Evolutionary conservation across 495 filamentous ascomycete genomes (phyloP), one percentile per base, ranked within the genome.

Genomic region (Penicillium lividum): DNA sequence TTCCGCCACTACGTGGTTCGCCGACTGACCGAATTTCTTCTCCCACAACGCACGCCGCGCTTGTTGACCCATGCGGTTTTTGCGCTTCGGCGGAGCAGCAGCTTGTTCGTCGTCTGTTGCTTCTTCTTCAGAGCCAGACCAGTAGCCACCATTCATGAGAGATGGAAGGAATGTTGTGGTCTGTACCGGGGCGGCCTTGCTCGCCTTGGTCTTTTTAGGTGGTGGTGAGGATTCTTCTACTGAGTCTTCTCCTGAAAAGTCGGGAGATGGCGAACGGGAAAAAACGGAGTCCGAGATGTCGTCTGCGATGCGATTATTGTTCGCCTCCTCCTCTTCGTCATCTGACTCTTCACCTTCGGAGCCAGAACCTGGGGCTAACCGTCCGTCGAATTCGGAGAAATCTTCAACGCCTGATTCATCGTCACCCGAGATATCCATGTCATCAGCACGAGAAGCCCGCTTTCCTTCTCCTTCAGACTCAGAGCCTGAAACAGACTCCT

Each of bases 1-100:
- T 50, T 74, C 59, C 11, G 72, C 53, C 54, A 82, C 78, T 1
- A 93, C 60, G 68, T 96, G 92, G 40, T 91, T 91, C 13, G 92
- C 92, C 34, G 81, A 78, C 2, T 78, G 71, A 3, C 91, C 91
- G 65, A 80, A 97, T 68, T 96, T 97, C 78, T 96, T 93, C 78
- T 97, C 93, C 88, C 88, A 92, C 50, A 97, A 80, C 8, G 86
- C 83, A 38, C 90, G 88, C 11, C 94, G 85, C 7, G 90, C 93
- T 54, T 88, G 86, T 70, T 98, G 94, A 10, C 94, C 94, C 66
- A 89, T 85, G 29, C 94, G 81, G 72, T 98, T 98, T 73, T 93
- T 97, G 49, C 80, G 80, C 27, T 67, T 67, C 0, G 78, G 78
- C 40, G 59, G 64, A 5, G 66, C 75, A 11, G 70, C 66, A 30